Evolutionary conservation across 1,284 basidiomycete genomes (phyloP), one percentile per base, ranked within the genome.

Genomic region (Stereum hirsutum): DNA sequence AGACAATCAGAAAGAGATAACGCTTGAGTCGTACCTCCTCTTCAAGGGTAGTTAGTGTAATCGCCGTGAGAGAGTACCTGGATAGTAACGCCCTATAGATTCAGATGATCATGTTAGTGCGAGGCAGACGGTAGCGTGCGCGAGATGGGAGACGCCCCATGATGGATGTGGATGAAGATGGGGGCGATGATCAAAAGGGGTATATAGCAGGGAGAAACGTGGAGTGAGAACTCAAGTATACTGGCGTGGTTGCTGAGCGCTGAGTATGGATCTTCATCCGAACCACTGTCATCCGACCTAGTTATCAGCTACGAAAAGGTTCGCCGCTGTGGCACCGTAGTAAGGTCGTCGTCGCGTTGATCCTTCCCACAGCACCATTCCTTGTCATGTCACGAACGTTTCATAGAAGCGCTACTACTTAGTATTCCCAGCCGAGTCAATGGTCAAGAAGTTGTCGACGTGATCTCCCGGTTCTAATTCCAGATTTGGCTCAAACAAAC

Each of bases 201-300:
- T 57, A 57, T 59, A 58, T 50, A 56, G 59, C 52, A 57, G 58
- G 54, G 49, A 50, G 50, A 51, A 41, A 11, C 43, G 30, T 35
- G 45, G 30, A 45, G n/a, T n/a, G n/a, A n/a, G n/a, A n/a, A n/a
- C n/a, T n/a, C n/a, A n/a, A 54, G 56, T 50, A 46, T 53, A 65
- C 68, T 75, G 76, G 77, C 74, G 76, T 55, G 56, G 57, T 61
- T 49, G 55, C n/a, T 49, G 60, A 60, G 59, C n/a, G 70, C 74
- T 70, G 72, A 71, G 68, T 70, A 66, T 74, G 75, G 80, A 81
- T 81, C 80, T 79, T 75, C 79, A 81, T 81, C 75, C 72, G 74
- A 63, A 60, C 61, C 63, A 24, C 23, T 39, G 31, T 31, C 41
- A 49, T 40, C 39, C 20, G 30, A 31, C 19, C 24, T 31, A n/a